Base-by-base conservation (phyloP, 73 alveolate species). In the Effrenium voratum region DNA sequence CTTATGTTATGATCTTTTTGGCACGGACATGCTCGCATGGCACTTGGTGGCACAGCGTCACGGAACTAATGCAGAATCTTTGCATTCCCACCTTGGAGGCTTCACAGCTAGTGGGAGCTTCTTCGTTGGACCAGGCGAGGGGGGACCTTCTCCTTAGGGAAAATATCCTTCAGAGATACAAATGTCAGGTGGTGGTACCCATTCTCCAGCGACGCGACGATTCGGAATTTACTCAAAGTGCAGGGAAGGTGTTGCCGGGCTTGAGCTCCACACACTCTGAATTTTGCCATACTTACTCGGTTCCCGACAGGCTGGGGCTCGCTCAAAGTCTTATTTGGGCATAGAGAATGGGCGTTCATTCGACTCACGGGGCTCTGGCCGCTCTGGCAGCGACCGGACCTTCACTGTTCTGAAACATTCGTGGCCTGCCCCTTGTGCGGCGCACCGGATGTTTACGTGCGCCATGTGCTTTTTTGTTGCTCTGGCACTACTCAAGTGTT, bases 21-120 rank as follows among this genome's bases (percentile, higher is more conserved):
- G 86, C 86, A 55, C 46, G 40, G 59, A 26, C 45, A 34, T 10
- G 32, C 40, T 32, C 86, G 13, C 34, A 19, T 19, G 57, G 28
- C 59, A 76, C 86, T 6, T 76, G 86, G 86, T 79, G 46, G 90
- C 90, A 19, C 22, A 68, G 68, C 41, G 68, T 76, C 40, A 47
- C 55, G 44, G 8, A 3, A 1, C 13, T 79, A 44, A 45, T 30
- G 70, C 28, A 46, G 12, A 5, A 28, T 0, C 34, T 43, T 32
- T 5, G 46, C 28, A 13, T 70, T 46, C 15, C 46, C 81, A 22
- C 5, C 5, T 70, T 26, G n/a, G 8, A 10, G 28, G 5, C 6
- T 70, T 4, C 24, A 2, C 5, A 30, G 36, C 34, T 70, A 13
- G 5, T 43, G 45, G 30, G 46, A n/a, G 47, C 8, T 16, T 12